Conservation (phyloP, 2,329 filamentous ascomycete genomes). For the Colletotrichum sp. region DNA sequence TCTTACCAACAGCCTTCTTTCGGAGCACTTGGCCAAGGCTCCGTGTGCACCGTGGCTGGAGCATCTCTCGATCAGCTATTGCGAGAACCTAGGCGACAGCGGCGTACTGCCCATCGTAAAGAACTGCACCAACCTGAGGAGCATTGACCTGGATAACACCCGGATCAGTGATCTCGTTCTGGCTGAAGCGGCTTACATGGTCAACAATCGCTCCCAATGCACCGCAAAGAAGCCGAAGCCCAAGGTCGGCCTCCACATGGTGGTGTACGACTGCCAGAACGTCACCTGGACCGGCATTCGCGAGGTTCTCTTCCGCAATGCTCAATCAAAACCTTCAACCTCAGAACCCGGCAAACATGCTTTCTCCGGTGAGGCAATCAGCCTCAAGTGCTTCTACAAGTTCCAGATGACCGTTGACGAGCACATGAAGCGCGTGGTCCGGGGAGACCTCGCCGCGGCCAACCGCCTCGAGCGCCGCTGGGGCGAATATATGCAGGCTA, state of each 20-base stretch:
- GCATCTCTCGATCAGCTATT: slow-evolving; percentile 89
- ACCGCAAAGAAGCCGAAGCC: slow-evolving; percentile 49
- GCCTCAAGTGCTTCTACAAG: slow-evolving; percentile 91
- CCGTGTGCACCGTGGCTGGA: slow-evolving; percentile 75
- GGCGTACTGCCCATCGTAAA: slow-evolving; percentile 87
- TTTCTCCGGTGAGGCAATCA: slow-evolving; percentile 80
- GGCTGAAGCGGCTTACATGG: slow-evolving; percentile 82
- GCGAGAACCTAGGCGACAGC: slow-evolving; percentile 81
- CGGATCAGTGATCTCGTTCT: slow-evolving; percentile 86
- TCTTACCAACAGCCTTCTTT: slow-evolving; percentile 77
- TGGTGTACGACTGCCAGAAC: slow-evolving; percentile 90
- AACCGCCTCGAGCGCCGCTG: slow-evolving; percentile 86
- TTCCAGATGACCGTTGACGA: slow-evolving; percentile 96
- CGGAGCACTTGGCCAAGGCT: slow-evolving; percentile 75
- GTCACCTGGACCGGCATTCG: slow-evolving; percentile 92
- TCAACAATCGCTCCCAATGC: slow-evolving; percentile 65
- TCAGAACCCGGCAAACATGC: slow-evolving; percentile 45
- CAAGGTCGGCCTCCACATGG: slow-evolving; percentile 71
- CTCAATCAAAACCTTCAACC: slow-evolving; percentile 66
- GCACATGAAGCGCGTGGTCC: slow-evolving; percentile 84
- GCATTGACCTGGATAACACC: slow-evolving; percentile 91
- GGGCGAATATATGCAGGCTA: slow-evolving; percentile 93
- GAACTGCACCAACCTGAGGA: slow-evolving; percentile 71
- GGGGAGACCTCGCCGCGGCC: slow-evolving; percentile 77
- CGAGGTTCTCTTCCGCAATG: slow-evolving; percentile 85